Evolutionary conservation across 768 basidiomycete genomes (phyloP).

Genomic region (Serpula lacrymans): DNA sequence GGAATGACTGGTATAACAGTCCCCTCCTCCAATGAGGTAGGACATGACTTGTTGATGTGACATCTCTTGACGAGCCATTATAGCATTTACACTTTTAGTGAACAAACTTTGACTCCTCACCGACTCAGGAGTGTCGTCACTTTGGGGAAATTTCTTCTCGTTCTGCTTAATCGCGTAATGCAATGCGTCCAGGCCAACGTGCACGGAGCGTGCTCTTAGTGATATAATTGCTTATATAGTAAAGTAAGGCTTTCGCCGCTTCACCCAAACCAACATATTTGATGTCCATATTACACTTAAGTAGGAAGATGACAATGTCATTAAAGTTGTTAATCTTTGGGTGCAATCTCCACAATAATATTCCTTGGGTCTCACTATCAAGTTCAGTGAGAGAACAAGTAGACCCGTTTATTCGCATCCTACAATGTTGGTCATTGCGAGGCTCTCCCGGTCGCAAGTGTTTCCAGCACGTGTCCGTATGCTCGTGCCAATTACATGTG

Average conservation of each 20-base stretch:
- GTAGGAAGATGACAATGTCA: conserved; percentile 6
- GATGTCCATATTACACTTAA: conserved; percentile 22
- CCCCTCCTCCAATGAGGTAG: conserved; percentile 12
- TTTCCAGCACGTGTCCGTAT: conserved; percentile 10
- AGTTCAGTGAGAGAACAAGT: conserved; percentile 1
- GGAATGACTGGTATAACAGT: not conserved
- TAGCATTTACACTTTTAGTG: conserved; percentile 10
- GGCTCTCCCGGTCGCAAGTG: conserved; percentile 3
- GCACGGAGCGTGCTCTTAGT: conserved; percentile 24
- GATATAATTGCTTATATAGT: conserved; percentile 38
- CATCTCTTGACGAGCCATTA: conserved; percentile 21
- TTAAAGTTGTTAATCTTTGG: conserved; percentile 8
- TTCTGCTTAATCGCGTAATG: conserved; percentile 7
- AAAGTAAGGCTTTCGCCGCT: conserved; percentile 29
- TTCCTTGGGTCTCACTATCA: conserved; percentile 6
- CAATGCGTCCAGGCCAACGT: conserved; percentile 13
- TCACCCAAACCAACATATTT: conserved; percentile 31
- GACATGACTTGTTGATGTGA: conserved; percentile 24
- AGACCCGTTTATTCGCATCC: conserved; percentile 1
- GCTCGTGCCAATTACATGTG: conserved; percentile 10
- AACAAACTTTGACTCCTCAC: not conserved
- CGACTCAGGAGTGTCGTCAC: not conserved
- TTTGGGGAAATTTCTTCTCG: not conserved
- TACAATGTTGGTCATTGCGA: not conserved
- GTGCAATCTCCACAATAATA: conserved; percentile 8